Evolutionary conservation across 768 basidiomycete species (phyloP).

Genomic region (Cytidiella melzeri): DNA sequence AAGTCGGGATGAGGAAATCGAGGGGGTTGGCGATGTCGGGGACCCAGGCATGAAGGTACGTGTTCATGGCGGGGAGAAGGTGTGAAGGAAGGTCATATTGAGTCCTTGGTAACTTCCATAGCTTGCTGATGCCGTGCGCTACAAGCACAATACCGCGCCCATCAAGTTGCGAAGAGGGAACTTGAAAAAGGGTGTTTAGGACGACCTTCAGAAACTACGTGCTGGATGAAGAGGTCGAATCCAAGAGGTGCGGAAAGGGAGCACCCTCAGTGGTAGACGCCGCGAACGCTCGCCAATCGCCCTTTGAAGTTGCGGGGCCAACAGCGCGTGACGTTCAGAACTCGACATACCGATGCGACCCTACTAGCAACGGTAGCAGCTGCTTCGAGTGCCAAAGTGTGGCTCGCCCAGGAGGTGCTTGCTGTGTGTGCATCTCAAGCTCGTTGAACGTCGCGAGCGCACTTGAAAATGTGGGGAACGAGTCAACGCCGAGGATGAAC

Average conservation of each 20-base stretch:
- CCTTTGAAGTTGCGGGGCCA: not conserved
- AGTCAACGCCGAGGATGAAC: no score
- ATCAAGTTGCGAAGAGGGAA: slow-evolving; percentile 26
- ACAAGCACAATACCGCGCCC: slow-evolving; percentile 31
- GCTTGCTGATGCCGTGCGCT: slow-evolving; percentile 35
- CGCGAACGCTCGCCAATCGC: slow-evolving; percentile 31
- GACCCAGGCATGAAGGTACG: slow-evolving; percentile 35
- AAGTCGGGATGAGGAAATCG: slow-evolving; percentile 50
- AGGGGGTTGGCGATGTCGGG: slow-evolving; percentile 36
- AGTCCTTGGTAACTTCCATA: slow-evolving; percentile 43
- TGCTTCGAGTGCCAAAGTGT: no score
- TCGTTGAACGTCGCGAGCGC: no score
- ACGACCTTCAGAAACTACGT: slow-evolving; percentile 39
- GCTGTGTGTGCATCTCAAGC: no score
- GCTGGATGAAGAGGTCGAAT: slow-evolving; percentile 35
- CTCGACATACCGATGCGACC: no score
- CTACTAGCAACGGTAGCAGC: no score
- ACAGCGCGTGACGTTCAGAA: no score
- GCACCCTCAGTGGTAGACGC: slow-evolving; percentile 26
- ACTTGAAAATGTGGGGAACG: no score
- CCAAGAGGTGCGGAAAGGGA: not conserved
- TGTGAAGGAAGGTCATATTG: slow-evolving; percentile 23
- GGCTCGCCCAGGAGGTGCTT: no score
- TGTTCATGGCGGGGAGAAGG: slow-evolving; percentile 30
- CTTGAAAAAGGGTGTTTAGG: slow-evolving; percentile 35